Conservation (phyloP, 208 protist species). For the Leishmania major region DNA sequence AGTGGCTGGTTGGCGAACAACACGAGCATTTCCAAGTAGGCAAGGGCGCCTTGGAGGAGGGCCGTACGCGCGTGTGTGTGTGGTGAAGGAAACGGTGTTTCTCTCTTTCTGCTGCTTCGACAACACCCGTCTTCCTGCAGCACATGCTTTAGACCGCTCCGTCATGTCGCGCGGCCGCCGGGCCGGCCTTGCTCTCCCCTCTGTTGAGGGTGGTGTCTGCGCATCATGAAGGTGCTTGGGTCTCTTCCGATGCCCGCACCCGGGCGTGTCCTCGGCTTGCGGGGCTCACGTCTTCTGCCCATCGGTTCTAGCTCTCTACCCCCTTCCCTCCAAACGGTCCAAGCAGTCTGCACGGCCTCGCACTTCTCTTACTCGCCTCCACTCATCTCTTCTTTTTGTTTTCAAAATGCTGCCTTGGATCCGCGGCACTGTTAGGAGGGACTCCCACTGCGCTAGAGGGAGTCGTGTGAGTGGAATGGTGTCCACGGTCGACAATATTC, state of each 20-base stretch:
- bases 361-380: not conserved
- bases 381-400: not conserved
- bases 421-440: not conserved
- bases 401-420: not conserved
- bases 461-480: not conserved
- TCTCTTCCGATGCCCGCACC: not conserved
- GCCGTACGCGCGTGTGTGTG: not conserved
- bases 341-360: not conserved
- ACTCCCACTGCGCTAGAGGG: not conserved
- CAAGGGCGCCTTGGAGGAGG: not conserved
- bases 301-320: not conserved
- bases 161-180: not conserved
- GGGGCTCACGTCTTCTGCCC: not conserved
- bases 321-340: too few species aligned
- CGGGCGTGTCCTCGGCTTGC: not conserved
- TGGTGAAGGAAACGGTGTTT: not conserved
- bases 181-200: not conserved
- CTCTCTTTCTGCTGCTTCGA: not conserved
- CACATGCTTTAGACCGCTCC: not conserved
- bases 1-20: not conserved
- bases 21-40: not conserved
- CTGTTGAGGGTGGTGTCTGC: not conserved
- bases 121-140: not conserved
- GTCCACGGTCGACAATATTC: not conserved
- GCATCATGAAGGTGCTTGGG: not conserved